These are phyloP conservation scores for Thamnidium elegans DNA, from an alignment of 192 early-diverging fungal species.

Conservation along the genomic window DNA sequence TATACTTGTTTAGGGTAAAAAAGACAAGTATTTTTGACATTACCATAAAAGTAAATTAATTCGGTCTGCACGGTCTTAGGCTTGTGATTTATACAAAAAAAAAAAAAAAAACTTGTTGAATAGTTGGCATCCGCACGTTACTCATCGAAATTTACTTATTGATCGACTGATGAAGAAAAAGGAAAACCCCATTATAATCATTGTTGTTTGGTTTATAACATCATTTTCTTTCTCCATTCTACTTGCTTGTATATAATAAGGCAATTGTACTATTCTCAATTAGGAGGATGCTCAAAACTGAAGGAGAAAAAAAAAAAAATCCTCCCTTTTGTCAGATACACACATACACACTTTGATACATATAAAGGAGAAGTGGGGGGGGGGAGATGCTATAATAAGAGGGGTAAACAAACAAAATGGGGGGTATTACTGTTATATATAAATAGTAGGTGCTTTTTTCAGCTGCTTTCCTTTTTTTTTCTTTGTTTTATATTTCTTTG, in stretches of 20 bases:
- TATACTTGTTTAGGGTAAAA: too few relatives aligned
- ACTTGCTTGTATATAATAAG: too few relatives aligned
- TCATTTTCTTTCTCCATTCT: too few relatives aligned
- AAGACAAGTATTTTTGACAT: too few relatives aligned
- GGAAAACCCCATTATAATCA: not conserved
- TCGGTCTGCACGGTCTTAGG: constrained; percentile 16
- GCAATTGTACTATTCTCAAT: too few relatives aligned
- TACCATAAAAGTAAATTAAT: constrained; percentile 12
- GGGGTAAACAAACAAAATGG: not conserved
- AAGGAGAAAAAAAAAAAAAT: too few relatives aligned
- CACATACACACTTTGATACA: too few relatives aligned
- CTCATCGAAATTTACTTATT: not conserved
- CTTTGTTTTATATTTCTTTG: not conserved
- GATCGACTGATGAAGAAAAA: constrained; percentile 5
- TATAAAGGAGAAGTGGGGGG: not conserved
- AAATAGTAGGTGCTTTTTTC: not conserved
- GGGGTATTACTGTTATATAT: not conserved
- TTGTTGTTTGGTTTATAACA: too few relatives aligned
- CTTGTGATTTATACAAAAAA: not conserved
- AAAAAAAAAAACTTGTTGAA: constrained; percentile 9
- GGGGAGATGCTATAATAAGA: not conserved
- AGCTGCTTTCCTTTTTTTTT: not conserved
- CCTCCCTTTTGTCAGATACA: not conserved
- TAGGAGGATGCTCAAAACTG: too few relatives aligned
- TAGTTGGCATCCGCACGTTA: not conserved